Percentiles rank a stretch among this genome's conserved stretches.
Evolutionary conservation across 2,329 filamentous ascomycete genomes (phyloP).

Genomic region (Mycosphaerelloides madeirae): DNA sequence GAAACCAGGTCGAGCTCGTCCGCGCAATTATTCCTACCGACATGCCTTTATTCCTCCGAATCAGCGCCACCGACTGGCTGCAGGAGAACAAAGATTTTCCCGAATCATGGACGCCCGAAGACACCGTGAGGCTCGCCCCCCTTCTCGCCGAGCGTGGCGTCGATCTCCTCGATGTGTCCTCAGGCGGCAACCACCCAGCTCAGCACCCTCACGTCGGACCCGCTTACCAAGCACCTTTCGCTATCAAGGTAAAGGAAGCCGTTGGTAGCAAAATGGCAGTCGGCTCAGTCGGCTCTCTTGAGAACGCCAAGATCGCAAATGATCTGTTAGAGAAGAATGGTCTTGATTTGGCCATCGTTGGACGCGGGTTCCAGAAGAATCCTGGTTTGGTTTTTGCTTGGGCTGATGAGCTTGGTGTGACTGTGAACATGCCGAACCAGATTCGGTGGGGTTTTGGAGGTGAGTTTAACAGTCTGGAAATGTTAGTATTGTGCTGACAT

Average conservation of each 20-base stretch:
- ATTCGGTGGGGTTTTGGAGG: constrained; percentile 57
- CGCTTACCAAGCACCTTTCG: constrained; percentile 70
- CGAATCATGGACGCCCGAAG: constrained; percentile 62
- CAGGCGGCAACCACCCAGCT: constrained; percentile 62
- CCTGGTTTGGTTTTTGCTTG: constrained; percentile 55
- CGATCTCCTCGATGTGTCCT: constrained; percentile 78
- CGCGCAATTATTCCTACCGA: constrained; percentile 58
- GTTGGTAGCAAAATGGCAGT: constrained; percentile 69
- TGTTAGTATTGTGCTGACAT: not conserved
- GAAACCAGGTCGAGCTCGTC: constrained; percentile 49
- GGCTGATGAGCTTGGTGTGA: constrained; percentile 66
- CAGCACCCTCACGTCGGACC: constrained; percentile 55
- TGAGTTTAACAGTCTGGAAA: not conserved
- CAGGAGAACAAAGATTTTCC: constrained; percentile 51
- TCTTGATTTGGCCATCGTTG: constrained; percentile 68
- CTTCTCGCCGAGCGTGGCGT: constrained; percentile 68
- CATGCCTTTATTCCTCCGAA: constrained; percentile 69
- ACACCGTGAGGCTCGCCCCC: constrained; percentile 60
- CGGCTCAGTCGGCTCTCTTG: constrained; percentile 70
- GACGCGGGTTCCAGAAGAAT: constrained; percentile 66
- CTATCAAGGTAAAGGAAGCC: constrained; percentile 65
- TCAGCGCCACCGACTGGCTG: constrained; percentile 73
- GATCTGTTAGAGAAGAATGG: constrained; percentile 47
- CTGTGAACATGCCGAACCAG: constrained; percentile 69
- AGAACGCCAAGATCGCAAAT: constrained; percentile 63